A percentile compares a stretch with the other conserved stretches of the same genome.
Evolutionary conservation across 441 rosid species (phyloP).

Genomic region (Aquilaria agallochum): DNA sequence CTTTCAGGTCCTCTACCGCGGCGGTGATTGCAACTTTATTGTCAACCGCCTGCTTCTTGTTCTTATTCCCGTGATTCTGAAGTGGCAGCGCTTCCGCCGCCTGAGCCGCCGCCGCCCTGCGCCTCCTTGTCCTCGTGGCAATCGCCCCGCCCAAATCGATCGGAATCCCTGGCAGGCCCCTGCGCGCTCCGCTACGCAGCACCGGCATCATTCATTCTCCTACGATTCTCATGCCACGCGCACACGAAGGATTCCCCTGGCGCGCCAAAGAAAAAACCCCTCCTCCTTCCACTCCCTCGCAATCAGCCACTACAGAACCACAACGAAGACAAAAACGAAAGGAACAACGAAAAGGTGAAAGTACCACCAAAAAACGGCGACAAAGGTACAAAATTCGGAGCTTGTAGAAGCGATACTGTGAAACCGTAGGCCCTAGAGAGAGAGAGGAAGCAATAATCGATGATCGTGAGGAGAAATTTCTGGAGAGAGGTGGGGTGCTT

Average conservation of each 20-base stretch:
- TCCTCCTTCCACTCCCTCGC: conserved; percentile 7
- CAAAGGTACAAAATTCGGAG: not conserved
- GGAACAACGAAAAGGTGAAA: not conserved
- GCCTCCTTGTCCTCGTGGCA: conserved; percentile 43
- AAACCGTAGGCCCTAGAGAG: too few species aligned
- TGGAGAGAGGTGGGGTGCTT: too few species aligned
- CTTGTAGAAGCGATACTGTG: not conserved
- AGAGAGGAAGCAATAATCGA: too few species aligned
- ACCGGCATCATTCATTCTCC: conserved; percentile 68
- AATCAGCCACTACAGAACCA: conserved; percentile 3
- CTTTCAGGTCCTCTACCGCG: conserved; percentile 13
- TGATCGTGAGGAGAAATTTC: too few species aligned
- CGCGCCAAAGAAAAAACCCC: too few species aligned
- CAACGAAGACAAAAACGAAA: not conserved
- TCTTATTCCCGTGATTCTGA: conserved; percentile 7
- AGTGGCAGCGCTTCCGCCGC: conserved; percentile 25
- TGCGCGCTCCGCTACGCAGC: conserved; percentile 57
- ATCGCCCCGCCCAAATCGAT: conserved; percentile 44
- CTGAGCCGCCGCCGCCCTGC: conserved; percentile 37
- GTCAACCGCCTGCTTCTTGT: conserved; percentile 14
- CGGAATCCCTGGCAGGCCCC: conserved; percentile 39
- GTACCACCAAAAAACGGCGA: not conserved
- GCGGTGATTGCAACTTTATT: conserved; percentile 21
- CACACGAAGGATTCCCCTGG: not conserved
- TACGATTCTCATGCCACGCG: conserved; percentile 22